Percentiles rank a stretch among this genome's conserved stretches.
phyloP scores from a whole-genome alignment of 2,329 filamentous ascomycete species.

The Sarocladiaceae sp. region DNA sequence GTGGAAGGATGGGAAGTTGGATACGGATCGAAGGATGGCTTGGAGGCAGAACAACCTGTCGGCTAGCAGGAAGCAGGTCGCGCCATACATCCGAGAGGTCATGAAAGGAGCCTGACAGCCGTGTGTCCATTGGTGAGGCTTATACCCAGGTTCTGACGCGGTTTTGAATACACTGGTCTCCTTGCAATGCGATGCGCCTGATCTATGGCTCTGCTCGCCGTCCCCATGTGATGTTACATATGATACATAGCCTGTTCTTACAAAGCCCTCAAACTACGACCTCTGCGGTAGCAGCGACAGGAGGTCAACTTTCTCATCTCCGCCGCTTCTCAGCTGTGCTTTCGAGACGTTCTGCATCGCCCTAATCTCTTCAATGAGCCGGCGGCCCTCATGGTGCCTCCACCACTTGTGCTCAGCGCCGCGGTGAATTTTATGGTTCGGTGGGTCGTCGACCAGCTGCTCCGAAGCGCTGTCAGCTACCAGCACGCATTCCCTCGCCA shows the following conservation, averaged over 20 bases:
- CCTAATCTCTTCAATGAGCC: neutral
- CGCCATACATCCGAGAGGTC: conserved; percentile 55
- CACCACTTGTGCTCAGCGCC: neutral
- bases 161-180: neutral
- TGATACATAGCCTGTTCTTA: no score
- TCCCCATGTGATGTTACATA: no score
- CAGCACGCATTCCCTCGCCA: conserved; percentile 40
- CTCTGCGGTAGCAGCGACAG: no score
- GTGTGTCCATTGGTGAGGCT: no score
- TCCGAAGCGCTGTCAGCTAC: conserved; percentile 48
- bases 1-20: conserved; percentile 45
- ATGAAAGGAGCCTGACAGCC: conserved; percentile 35
- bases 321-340: neutral
- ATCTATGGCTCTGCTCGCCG: no score
- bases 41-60: conserved; percentile 62
- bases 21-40: conserved; percentile 45
- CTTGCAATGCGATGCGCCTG: no score
- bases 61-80: conserved; percentile 63
- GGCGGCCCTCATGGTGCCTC: conserved; percentile 3
- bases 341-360: neutral
- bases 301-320: neutral
- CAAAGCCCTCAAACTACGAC: no score
- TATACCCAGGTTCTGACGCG: neutral
- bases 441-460: conserved; percentile 18
- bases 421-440: neutral